Base-by-base conservation (phyloP, 75 land plant genomes). In the Larix kaempferi region DNA sequence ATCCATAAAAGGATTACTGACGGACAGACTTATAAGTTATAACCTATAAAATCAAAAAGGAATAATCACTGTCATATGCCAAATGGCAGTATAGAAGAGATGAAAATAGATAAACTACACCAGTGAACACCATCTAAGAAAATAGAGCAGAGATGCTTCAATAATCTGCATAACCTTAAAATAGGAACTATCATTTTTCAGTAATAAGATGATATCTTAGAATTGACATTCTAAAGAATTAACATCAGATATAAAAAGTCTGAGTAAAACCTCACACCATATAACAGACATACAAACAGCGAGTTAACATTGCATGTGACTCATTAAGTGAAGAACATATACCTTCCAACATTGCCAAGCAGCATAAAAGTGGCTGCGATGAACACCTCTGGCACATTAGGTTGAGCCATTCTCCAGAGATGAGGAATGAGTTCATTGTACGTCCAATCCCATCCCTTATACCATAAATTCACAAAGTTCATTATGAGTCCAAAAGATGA, bases 281-380 rank as follows among this genome's bases (percentile, higher is more conserved):
- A 65, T 33, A 65, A 33, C 41, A 65, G 17, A 16, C 6, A 65
- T 11, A 69, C 52, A n/a, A 69, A 35, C 37, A 37, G 3, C 52
- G 41, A 41, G 23, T 21, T n/a, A 39, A 29, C 29, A 7, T 17
- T 39, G 8, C 10, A 69, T 39, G 21, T 26, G 12, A 74, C 15
- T n/a, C 25, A 74, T 25, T 12, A 74, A 4, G 19, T 15, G 12
- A 13, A 35, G 56, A 66, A 35, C 60, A 52, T 15, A 55, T 82
- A 89, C 91, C 91, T 86, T 54, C 86, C 88, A 29, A 89, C 56
- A 64, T 81, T 82, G 73, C 91, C 88, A 67, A 87, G 72, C 69
- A 89, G 76, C 62, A 82, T 59, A 41, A 89, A 35, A 63, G 84
- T 57, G 8, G 83, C 79, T 27, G 76, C 59, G 29, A 80, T 76